A percentile compares a stretch with the other conserved stretches of the same genome.
Evolutionary conservation across 1,284 basidiomycete species (phyloP).

Genomic region (Fistulinella cinereoalba): DNA sequence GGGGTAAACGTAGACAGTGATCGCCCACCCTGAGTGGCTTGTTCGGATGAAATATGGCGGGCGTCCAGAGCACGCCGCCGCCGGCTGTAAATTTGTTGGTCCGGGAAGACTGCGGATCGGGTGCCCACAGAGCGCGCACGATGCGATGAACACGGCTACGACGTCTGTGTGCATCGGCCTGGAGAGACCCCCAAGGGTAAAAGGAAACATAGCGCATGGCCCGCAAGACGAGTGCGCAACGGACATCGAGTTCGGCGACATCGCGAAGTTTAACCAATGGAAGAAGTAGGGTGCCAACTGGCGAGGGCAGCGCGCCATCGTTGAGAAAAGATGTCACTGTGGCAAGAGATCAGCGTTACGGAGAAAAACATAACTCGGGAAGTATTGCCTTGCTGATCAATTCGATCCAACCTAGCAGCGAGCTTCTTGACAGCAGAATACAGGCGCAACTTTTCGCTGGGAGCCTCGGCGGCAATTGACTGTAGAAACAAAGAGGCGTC

Average conservation of each 20-base stretch:
- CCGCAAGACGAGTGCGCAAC: slow-evolving; percentile 52
- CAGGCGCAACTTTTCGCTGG: slow-evolving; percentile 35
- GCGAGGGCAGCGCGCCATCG: slow-evolving; percentile 39
- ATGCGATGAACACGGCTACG: slow-evolving; percentile 45
- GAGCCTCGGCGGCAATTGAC: slow-evolving; percentile 30
- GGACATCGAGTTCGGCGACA: slow-evolving; percentile 39
- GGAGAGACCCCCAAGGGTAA: slow-evolving; percentile 67
- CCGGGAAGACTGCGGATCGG: slow-evolving; percentile 17
- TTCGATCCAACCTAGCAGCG: slow-evolving; percentile 30
- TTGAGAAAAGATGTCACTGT: slow-evolving; percentile 41
- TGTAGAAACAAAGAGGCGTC: slow-evolving; percentile 24
- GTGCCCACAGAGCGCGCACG: slow-evolving; percentile 43
- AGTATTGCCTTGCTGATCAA: slow-evolving; percentile 36
- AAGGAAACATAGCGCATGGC: slow-evolving; percentile 67
- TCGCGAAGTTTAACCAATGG: slow-evolving; percentile 33
- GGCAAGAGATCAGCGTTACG: slow-evolving; percentile 2
- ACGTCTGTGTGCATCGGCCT: slow-evolving; percentile 56
- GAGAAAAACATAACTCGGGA: slow-evolving; percentile 11
- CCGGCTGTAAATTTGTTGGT: slow-evolving; percentile 44
- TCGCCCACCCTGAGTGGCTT: slow-evolving; percentile 25
- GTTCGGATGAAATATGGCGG: slow-evolving; percentile 37
- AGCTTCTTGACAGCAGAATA: slow-evolving; percentile 36
- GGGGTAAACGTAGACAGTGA: slow-evolving; percentile 10
- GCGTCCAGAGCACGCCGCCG: slow-evolving; percentile 60
- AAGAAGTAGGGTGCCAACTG: slow-evolving; percentile 52